Evolutionary conservation across 1,284 basidiomycete species (phyloP).

Genomic region (Mrakiaceae sp.): DNA sequence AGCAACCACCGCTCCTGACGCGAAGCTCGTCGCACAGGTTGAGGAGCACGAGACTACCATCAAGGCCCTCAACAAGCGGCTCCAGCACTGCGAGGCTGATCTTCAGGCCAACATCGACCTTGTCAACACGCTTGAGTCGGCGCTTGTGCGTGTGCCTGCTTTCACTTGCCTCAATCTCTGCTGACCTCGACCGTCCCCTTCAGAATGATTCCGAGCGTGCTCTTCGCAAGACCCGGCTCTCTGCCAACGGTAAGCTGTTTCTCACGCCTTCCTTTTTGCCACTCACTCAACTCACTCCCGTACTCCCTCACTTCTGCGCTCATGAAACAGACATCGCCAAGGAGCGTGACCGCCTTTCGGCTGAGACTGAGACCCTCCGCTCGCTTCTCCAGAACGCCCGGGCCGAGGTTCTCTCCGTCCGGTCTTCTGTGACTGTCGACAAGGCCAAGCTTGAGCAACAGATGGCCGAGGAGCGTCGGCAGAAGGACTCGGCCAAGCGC

Average conservation of each 20-base stretch:
- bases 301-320: neutral
- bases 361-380: conserved; percentile 11
- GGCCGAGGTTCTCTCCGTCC: conserved; percentile 13
- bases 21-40: conserved; percentile 37
- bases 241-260: neutral
- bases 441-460: neutral
- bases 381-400: conserved; percentile 8
- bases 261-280: neutral
- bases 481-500: conserved; percentile 14
- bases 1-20: neutral
- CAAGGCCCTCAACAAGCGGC: conserved; percentile 80
- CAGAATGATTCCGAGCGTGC: conserved; percentile 76
- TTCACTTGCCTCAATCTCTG: neutral
- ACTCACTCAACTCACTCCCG: neutral
- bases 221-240: conserved; percentile 43
- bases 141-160: conserved; percentile 38
- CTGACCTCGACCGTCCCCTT: neutral
- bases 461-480: conserved; percentile 3
- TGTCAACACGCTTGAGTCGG: conserved; percentile 66
- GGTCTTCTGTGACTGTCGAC: conserved; percentile 6
- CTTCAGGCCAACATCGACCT: conserved; percentile 85
- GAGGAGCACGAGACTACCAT: conserved; percentile 81
- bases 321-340: conserved; percentile 56
- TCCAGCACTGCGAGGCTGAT: conserved; percentile 80
- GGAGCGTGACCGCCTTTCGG: conserved; percentile 51